phyloP scores from a whole-genome alignment of 768 basidiomycete species.

The Bullera alba region DNA sequence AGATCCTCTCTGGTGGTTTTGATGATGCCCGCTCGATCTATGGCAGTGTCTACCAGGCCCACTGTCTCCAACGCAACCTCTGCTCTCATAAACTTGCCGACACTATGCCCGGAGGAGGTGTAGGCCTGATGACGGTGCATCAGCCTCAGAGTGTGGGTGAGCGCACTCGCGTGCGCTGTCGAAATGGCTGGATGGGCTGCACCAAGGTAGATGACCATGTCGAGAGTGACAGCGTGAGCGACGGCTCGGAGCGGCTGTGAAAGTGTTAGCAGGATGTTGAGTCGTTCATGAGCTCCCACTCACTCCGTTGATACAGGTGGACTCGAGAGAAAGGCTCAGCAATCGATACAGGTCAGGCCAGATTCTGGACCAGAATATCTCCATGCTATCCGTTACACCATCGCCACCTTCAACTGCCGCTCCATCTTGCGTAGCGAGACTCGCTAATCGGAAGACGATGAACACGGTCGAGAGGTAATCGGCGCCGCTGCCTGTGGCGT shows the following conservation, averaged over 20 bases:
- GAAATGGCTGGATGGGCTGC: conserved; percentile 8
- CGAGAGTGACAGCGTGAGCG: conserved; percentile 27
- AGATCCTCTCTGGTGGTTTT: conserved; percentile 16
- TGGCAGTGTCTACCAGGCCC: not conserved
- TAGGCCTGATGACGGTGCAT: conserved; percentile 8
- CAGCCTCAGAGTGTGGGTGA: conserved; percentile 6
- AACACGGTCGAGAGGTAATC: conserved; percentile 23
- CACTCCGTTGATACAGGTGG: conserved; percentile 26
- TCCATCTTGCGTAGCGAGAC: conserved; percentile 8
- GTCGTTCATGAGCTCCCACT: conserved; percentile 14
- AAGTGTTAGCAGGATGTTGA: not conserved
- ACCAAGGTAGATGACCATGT: conserved; percentile 24
- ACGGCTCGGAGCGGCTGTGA: conserved; percentile 24
- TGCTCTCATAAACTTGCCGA: conserved; percentile 16
- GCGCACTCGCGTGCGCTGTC: conserved; percentile 1
- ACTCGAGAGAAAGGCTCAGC: conserved; percentile 17
- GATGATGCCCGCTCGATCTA: conserved; percentile 7
- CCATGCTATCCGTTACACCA: conserved; percentile 5
- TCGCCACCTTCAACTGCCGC: conserved; percentile 1
- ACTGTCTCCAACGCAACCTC: conserved; percentile 5
- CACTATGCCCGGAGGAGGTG: not conserved
- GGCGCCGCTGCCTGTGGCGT: conserved; percentile 21
- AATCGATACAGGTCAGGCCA: conserved; percentile 32
- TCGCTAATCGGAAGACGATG: conserved; percentile 9
- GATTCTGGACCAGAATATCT: conserved; percentile 22